Evolutionary conservation across 2,329 filamentous ascomycete genomes (phyloP), one percentile per base, ranked within the genome.

Genomic region (Ophiocordyceps sinensis): DNA sequence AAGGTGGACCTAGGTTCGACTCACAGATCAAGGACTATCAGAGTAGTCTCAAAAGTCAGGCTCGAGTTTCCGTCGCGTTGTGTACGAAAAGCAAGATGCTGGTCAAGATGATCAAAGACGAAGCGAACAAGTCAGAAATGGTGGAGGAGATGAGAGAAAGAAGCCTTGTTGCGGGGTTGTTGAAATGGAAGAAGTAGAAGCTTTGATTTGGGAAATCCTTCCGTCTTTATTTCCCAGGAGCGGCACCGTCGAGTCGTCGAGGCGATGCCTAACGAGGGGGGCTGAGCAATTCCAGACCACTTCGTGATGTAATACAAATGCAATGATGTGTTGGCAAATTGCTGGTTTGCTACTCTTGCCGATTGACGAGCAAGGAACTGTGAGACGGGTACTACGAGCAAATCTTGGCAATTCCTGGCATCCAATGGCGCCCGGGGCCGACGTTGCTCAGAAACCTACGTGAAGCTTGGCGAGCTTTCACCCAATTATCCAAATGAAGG

Each of bases 241-340:
- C 9, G 19, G 9, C 2, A 35, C 12, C n/a, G 13, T 15, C 8
- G 12, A 34, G 32, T 13, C 32, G 17, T 34, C n/a, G 8, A 34
- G 8, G 9, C 14, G n/a, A n/a, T n/a, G 31, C 4, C 31, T 13
- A 8, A 3, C 32, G 32, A 35, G 9, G 14, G 32, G 9, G 32
- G 32, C 32, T 15, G 32, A 15, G 17, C 5, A 10, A 17, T 15
- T 35, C 8, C 32, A 35, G 32, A 9, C 32, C 32, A 10, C n/a
- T 13, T 9, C 19, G 38, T 15, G 14, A 28, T 17, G 38, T 40
- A 28, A 34, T 35, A 36, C 30, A 14, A 21, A 35, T 40, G 31
- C 38, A 28, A 35, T 34, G 38, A 40, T 40, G 38, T 12, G 38
- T 28, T 40, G 38, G 38, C 30, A 40, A 28, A 19, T 9, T 38